Base-by-base conservation (phyloP, 805 yeast genomes). In the Debaryomyces castellii region DNA sequence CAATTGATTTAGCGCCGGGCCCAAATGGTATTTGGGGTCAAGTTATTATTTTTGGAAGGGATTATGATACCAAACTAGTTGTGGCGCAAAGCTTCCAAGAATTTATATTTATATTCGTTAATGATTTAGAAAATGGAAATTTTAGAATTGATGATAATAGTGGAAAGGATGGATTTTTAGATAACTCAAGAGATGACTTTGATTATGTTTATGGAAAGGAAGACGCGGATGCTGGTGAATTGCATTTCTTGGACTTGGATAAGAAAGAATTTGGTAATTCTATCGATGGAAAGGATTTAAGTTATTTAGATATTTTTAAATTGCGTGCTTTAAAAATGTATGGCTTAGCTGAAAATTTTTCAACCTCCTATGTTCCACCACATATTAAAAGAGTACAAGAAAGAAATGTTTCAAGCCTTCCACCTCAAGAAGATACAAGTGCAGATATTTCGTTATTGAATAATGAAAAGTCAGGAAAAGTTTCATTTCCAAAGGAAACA, bases 221-320 rank as follows among this genome's bases (percentile, higher is more conserved):
- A 49, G 77, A 72, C 44, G 77, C 70, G 51, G 75, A 62, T 38
- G 64, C 68, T 50, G 77, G 77, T 5, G 76, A 73, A 49, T 69
- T 73, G 44, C 48, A 57, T 20, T 73, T 62, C 49, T 63, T 51
- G 44, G 77, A 73, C 48, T 60, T 62, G 44, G 71, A 62, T 33
- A 64, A 65, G 6, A 58, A 60, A 14, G 76, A 71, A 53, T 69
- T 72, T 38, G 63, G 64, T 34, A 56, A 57, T 37, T 59, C 59
- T 3, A 46, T 51, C 32, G 58, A 54, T 39, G 66, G 64, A 9
- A 63, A 59, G 18, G 63, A 62, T 43, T 52, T 67, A n/a, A 58
- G 63, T n/a, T 73, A 72, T 52, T 58, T 73, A 35, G 77, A 73
- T 30, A 70, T 70, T 8, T 62, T 67, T 54, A 73, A 69, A 56